A percentile compares a stretch with the other conserved stretches of the same genome.
Evolutionary conservation across 257 asterid genomes (phyloP).

Genomic region (Apocynum venetum): DNA sequence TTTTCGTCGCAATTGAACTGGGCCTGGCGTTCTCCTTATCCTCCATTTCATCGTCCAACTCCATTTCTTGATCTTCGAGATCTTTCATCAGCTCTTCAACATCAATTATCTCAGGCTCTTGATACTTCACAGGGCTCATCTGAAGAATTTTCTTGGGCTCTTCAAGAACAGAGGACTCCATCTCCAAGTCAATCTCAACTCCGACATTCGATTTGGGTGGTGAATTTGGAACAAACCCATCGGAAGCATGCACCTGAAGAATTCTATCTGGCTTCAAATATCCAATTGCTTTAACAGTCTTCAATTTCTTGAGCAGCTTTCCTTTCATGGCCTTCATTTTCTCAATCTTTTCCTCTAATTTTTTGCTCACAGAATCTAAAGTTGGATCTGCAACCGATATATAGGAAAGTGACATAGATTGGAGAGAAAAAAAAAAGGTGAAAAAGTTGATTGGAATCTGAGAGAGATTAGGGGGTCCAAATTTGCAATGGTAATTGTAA

Average conservation of each 20-base stretch:
- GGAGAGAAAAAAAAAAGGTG: neutral
- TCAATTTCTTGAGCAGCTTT: slow-evolving; percentile 67
- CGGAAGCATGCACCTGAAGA: slow-evolving; percentile 55
- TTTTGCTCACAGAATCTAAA: neutral
- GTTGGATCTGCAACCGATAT: slow-evolving; percentile 1
- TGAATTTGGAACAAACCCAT: slow-evolving; percentile 42
- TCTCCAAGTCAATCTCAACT: slow-evolving; percentile 27
- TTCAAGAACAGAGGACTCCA: slow-evolving; percentile 25
- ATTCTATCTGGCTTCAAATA: slow-evolving; percentile 65
- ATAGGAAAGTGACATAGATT: slow-evolving; percentile 6
- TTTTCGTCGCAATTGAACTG: slow-evolving; percentile 4
- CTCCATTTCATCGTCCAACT: slow-evolving; percentile 21
- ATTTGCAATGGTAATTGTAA: slow-evolving; percentile 4
- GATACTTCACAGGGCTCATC: slow-evolving; percentile 15
- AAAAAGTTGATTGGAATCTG: neutral
- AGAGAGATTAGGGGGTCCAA: neutral
- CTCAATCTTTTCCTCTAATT: neutral
- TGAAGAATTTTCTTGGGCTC: slow-evolving; percentile 26
- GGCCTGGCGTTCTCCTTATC: slow-evolving; percentile 69
- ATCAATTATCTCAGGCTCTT: slow-evolving; percentile 56
- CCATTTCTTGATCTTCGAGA: slow-evolving; percentile 54
- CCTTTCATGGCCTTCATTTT: slow-evolving; percentile 79
- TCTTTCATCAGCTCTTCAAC: slow-evolving; percentile 72
- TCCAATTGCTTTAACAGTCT: slow-evolving; percentile 71
- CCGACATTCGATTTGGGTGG: slow-evolving; percentile 26